These are phyloP conservation scores for Termitomyces sp. DNA, from an alignment of 768 basidiomycete genomes.

Conservation along the genomic window DNA sequence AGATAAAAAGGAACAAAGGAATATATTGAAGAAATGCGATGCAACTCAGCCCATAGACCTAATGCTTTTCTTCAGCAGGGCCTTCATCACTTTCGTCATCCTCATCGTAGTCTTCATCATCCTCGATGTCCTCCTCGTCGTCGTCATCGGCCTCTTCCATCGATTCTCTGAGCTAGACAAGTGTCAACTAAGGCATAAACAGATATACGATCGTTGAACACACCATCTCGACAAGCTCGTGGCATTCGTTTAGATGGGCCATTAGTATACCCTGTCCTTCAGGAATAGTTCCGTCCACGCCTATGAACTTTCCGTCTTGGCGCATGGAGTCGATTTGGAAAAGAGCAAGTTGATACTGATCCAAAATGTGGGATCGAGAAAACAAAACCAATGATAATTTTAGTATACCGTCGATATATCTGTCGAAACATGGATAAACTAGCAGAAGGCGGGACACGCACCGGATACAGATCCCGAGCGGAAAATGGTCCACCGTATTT, in stretches of 20 bases:
- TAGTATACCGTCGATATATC: not conserved
- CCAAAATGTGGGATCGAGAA: not conserved
- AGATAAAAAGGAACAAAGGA: constrained; percentile 1
- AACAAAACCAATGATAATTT: not conserved
- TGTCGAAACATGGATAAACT: not conserved
- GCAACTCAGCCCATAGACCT: not conserved
- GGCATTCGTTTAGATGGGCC: constrained; percentile 94
- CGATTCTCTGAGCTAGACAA: constrained; percentile 66
- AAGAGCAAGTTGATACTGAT: constrained; percentile 87
- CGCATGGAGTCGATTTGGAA: constrained; percentile 94
- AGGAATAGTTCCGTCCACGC: constrained; percentile 83
- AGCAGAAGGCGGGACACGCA: constrained; percentile 35
- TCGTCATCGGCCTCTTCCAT: constrained; percentile 71
- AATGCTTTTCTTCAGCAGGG: constrained; percentile 1
- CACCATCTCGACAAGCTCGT: constrained; percentile 94
- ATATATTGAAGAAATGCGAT: not conserved
- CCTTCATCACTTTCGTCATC: constrained; percentile 15
- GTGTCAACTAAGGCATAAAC: not conserved
- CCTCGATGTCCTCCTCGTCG: constrained; percentile 52
- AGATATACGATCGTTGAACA: constrained; percentile 16
- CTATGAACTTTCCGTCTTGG: constrained; percentile 91
- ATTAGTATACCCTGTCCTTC: constrained; percentile 97
- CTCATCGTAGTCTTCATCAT: constrained; percentile 27
- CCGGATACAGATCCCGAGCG: constrained; percentile 90
- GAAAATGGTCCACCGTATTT: constrained; percentile 95